phyloP scores from a whole-genome alignment of 306 rosid genomes.

The Cucurbita pepo region DNA sequence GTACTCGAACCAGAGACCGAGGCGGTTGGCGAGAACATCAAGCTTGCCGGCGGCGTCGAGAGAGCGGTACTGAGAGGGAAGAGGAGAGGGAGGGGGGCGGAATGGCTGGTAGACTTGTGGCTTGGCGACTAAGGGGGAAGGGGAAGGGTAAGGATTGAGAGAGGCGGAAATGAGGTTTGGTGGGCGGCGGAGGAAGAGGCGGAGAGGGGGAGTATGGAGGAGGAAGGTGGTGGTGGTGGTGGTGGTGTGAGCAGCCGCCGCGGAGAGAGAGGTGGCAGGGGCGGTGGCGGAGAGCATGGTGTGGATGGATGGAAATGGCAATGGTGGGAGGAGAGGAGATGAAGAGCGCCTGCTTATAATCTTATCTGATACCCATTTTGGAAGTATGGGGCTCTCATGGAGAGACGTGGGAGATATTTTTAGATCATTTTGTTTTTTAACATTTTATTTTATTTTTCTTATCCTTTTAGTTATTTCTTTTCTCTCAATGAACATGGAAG shows the following conservation, averaged over 20 bases:
- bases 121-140: constrained; percentile 7
- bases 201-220: neutral
- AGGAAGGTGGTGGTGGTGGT: constrained; percentile 1
- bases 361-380: neutral
- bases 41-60: constrained; percentile 42
- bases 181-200: neutral
- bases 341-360: neutral
- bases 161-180: constrained; percentile 20
- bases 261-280: neutral
- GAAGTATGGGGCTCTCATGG: neutral
- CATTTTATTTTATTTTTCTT: too few relatives aligned
- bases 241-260: neutral
- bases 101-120: constrained; percentile 67
- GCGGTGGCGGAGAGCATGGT: constrained; percentile 6
- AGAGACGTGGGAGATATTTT: too few relatives aligned
- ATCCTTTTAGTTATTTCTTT: too few relatives aligned
- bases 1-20: constrained; percentile 70
- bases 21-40: constrained; percentile 47
- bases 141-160: constrained; percentile 4
- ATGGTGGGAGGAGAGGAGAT: neutral
- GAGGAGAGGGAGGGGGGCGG: constrained; percentile 55
- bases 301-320: neutral
- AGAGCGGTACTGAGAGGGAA: constrained; percentile 28
- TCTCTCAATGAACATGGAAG: too few relatives aligned
- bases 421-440: too few relatives aligned